Conservation (phyloP, 1,284 basidiomycete species). For the Singerocomus inundabilis region DNA sequence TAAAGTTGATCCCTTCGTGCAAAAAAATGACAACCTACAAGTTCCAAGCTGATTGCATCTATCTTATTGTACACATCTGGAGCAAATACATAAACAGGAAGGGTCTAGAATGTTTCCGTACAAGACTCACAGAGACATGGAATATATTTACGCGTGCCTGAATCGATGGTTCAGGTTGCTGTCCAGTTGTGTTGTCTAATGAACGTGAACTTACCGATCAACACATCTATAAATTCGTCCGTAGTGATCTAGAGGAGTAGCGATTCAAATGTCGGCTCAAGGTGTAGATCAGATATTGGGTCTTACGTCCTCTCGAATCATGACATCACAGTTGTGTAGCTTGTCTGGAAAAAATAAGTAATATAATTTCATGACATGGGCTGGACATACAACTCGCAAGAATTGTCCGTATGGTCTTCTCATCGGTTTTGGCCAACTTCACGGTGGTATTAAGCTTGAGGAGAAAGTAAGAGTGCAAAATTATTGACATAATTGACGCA, state of each 20-base stretch:
- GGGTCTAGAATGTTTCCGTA: not conserved
- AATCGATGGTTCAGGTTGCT: constrained; percentile 4
- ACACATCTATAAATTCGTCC: constrained; percentile 96
- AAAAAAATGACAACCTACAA: constrained; percentile 33
- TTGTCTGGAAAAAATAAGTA: constrained; percentile 49
- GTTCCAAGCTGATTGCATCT: constrained; percentile 88
- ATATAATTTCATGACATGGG: not conserved
- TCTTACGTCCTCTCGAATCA: constrained; percentile 93
- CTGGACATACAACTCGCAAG: constrained; percentile 71
- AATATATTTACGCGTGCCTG: constrained; percentile 91
- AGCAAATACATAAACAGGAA: not conserved
- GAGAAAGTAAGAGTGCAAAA: constrained; percentile 1
- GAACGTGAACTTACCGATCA: constrained; percentile 72
- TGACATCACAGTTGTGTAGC: constrained; percentile 93
- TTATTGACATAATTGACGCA: not conserved
- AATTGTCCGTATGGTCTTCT: constrained; percentile 91
- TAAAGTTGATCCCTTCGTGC: not conserved
- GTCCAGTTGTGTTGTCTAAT: not conserved
- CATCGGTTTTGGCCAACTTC: constrained; percentile 92
- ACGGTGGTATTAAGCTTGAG: constrained; percentile 83
- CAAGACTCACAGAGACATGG: constrained; percentile 76
- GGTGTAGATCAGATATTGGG: constrained; percentile 1
- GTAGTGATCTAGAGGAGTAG: constrained; percentile 71
- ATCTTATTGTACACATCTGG: constrained; percentile 94
- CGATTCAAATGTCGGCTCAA: not conserved